Percentiles rank a stretch among this genome's conserved stretches.
Conservation (phyloP, 225 moss, liverwort and hornwort species). For the Marchantia paleacea region DNA sequence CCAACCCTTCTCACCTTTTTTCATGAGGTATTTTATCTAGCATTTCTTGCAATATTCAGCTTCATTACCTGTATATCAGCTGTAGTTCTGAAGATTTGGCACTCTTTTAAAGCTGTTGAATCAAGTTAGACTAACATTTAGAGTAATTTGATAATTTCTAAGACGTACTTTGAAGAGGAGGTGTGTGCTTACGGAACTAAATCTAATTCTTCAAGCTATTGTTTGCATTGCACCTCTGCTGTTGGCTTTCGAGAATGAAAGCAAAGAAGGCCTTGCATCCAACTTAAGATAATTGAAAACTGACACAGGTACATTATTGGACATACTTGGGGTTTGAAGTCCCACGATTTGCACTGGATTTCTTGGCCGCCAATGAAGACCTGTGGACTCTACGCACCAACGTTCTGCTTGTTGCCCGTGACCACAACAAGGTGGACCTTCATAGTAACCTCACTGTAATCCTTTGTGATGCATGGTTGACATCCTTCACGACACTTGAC, state of each 20-base stretch:
- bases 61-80: background rate
- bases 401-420: constrained; percentile 51
- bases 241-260: background rate
- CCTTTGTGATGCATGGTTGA: background rate
- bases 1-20: constrained; percentile 57
- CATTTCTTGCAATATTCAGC: constrained; percentile 38
- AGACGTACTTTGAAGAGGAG: background rate
- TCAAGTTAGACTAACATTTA: background rate
- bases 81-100: background rate
- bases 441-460: background rate
- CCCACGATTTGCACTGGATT: constrained; percentile 43
- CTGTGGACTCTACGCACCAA: constrained; percentile 42
- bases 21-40: constrained; percentile 53
- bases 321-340: constrained; percentile 57
- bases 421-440: constrained; percentile 59
- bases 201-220: background rate
- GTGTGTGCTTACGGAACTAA: background rate
- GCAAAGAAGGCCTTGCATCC: background rate
- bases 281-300: background rate
- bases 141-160: background rate
- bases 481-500: background rate
- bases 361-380: constrained; percentile 42
- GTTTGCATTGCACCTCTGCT: background rate
- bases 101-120: background rate
- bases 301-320: constrained; percentile 71